Percentiles rank a stretch among this genome's conserved stretches.
phyloP scores from a whole-genome alignment of 2,329 filamentous ascomycete species.

The Niveomyces coronatus region DNA sequence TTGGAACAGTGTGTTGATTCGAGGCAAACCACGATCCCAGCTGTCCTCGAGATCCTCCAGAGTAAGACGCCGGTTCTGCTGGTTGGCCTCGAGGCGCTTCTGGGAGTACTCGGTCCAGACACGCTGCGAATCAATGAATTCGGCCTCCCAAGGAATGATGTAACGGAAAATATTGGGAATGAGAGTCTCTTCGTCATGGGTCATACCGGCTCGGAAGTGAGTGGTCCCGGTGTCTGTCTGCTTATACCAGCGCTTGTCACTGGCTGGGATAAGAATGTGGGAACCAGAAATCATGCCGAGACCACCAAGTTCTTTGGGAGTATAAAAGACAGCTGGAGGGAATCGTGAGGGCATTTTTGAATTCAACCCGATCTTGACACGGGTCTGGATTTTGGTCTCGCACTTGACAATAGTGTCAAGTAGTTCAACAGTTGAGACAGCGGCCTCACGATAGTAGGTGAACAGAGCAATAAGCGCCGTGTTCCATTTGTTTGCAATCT shows the following conservation, averaged over 20 bases:
- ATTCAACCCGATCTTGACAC: constrained; percentile 97
- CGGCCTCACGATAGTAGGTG: constrained; percentile 96
- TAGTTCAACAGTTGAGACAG: constrained; percentile 86
- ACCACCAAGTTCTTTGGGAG: constrained; percentile 93
- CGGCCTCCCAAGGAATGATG: constrained; percentile 97
- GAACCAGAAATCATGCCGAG: constrained; percentile 98
- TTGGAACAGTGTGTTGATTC: constrained; percentile 98
- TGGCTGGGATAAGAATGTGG: constrained; percentile 93
- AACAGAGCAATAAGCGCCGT: constrained; percentile 94
- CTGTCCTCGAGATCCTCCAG: constrained; percentile 95
- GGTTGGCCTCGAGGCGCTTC: constrained; percentile 92
- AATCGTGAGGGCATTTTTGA: constrained; percentile 99
- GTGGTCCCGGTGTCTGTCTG: constrained; percentile 96
- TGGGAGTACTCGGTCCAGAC: constrained; percentile 99
- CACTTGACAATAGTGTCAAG: constrained; percentile 98
- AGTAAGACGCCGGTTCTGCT: constrained; percentile 89
- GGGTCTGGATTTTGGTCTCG: constrained; percentile 97
- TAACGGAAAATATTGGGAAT: constrained; percentile 99
- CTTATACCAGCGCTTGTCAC: constrained; percentile 96
- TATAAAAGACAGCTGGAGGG: constrained; percentile 96
- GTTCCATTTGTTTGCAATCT: constrained; percentile 99
- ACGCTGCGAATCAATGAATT: constrained; percentile 97
- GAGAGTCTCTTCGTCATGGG: constrained; percentile 91
- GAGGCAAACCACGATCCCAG: constrained; percentile 93
- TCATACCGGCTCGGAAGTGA: constrained; percentile 96